A percentile compares a stretch with the other conserved stretches of the same genome.
These are phyloP conservation scores for Metarhizium sp. DNA, from an alignment of 2,329 filamentous ascomycete genomes.

Conservation along the genomic window DNA sequence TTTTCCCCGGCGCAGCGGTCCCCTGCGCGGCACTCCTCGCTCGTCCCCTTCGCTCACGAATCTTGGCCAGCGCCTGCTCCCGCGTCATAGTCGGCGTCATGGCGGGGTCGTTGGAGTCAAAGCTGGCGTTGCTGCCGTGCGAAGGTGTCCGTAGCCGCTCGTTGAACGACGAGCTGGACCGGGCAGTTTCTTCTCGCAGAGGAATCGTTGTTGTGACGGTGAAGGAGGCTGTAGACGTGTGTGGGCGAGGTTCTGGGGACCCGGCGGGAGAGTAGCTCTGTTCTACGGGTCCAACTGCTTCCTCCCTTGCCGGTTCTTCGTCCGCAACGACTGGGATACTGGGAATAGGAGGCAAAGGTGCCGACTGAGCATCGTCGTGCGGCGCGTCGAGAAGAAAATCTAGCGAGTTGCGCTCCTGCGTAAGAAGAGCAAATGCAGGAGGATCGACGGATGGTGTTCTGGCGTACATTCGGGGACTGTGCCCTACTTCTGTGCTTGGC, in stretches of 20 bases:
- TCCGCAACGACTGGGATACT: constrained; percentile 23
- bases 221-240: constrained; percentile 38
- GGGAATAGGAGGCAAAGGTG: constrained; percentile 29
- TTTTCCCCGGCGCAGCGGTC: constrained; percentile 47
- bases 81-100: constrained; percentile 58
- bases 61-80: constrained; percentile 67
- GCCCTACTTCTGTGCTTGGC: constrained; percentile 18
- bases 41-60: constrained; percentile 61
- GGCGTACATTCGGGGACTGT: constrained; percentile 34
- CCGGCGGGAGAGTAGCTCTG: constrained; percentile 10
- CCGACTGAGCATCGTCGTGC: constrained; percentile 26
- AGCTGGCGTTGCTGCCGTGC: constrained; percentile 28
- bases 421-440: constrained; percentile 45
- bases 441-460: constrained; percentile 55
- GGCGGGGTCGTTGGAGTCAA: constrained; percentile 47
- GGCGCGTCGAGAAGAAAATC: constrained; percentile 53
- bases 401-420: constrained; percentile 46
- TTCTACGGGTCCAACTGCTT: neutral
- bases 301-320: constrained; percentile 5
- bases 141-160: constrained; percentile 37
- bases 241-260: constrained; percentile 26
- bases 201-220: constrained; percentile 41
- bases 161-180: constrained; percentile 30
- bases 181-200: constrained; percentile 34
- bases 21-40: constrained; percentile 60